Base-by-base conservation (phyloP, 306 rosid species). In the Psophocarpus tetragonolobus region DNA sequence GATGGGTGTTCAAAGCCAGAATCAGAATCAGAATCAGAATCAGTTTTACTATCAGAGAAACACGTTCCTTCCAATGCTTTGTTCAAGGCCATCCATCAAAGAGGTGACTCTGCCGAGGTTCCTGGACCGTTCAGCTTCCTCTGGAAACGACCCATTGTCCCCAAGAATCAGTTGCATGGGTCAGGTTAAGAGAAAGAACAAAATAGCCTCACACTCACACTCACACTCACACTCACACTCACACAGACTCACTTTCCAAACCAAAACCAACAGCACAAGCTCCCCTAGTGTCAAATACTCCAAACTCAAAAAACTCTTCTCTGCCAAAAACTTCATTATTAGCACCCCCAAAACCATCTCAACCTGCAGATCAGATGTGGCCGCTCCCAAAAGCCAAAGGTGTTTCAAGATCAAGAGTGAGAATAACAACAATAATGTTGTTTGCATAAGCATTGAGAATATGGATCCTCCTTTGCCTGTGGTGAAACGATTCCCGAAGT, bases 101-200 rank as follows among this genome's bases (percentile, higher is more conserved):
- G 92, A 88, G 15, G 96, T 83, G 64, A 71, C 29, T 4, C 67
- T 87, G 72, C 93, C 93, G 8, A 50, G 80, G 6, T 68, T 77
- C 61, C 81, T 29, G 29, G 73, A 68, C 39, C 77, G 56, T 2
- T 27, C 74, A 23, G 5, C 56, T 8, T 78, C 87, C 20, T 26
- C 82, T 58, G 63, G 81, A 68, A 70, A 74, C 5, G 95, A 88
- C 53, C 92, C 97, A 64, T 56, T 87, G 36, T 96, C 99, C 42
- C 99, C 99, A 1, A 91, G 78, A 87, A 92, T 92, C 82, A 84
- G 96, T 51, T 96, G 99, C 88, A 92, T 88, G 90, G 99, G 99
- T 65, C 98, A 96, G 73, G 99, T 96, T 1, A 96, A 91, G 80
- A 87, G 98, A 51, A 86, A 84, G 84, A 92, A 92, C 91, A 92